phyloP scores from a whole-genome alignment of 2,329 filamentous ascomycete species.

The Exophiala aquamarina region DNA sequence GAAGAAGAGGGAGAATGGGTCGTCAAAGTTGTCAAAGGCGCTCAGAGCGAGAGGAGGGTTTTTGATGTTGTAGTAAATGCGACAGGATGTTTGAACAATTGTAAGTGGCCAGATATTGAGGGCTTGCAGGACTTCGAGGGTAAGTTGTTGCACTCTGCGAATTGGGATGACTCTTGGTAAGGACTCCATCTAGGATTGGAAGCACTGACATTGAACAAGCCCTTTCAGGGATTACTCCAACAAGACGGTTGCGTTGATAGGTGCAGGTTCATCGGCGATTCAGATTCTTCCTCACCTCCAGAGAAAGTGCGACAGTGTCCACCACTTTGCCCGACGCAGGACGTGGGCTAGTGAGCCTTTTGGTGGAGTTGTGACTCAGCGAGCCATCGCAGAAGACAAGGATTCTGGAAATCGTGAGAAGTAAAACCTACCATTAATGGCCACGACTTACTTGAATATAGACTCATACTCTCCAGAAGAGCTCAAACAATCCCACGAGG shows the following conservation, averaged over 20 bases:
- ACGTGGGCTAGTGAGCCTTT: neutral
- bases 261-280: conserved; percentile 26
- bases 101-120: neutral
- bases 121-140: neutral
- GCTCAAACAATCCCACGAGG: no score
- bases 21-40: no score
- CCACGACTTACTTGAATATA: no score
- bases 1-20: neutral
- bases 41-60: neutral
- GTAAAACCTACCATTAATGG: no score
- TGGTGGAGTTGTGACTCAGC: neutral
- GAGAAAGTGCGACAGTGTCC: neutral
- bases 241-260: conserved; percentile 28
- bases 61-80: neutral
- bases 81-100: neutral
- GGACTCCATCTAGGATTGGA: neutral
- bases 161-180: neutral
- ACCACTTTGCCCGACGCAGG: neutral
- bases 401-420: neutral
- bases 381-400: neutral
- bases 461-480: no score
- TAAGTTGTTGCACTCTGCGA: neutral
- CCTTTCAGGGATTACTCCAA: conserved; percentile 21
- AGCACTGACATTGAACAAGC: neutral
- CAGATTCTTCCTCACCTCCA: conserved; percentile 30